These are phyloP conservation scores for Termitomyces sp. DNA, from an alignment of 768 basidiomycete species.

Conservation along the genomic window DNA sequence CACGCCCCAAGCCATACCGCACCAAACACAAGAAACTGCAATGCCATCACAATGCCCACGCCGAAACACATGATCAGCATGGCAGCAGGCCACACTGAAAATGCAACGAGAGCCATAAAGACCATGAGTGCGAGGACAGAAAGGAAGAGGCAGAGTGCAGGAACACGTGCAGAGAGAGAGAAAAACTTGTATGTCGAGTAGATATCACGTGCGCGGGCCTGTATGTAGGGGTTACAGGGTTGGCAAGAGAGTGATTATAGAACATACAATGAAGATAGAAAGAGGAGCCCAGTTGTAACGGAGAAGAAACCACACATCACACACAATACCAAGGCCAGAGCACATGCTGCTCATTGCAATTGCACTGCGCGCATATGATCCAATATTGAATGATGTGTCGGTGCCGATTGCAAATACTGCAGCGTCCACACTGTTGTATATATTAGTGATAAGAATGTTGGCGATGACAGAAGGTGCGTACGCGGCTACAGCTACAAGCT, in stretches of 20 bases:
- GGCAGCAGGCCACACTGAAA: constrained; percentile 56
- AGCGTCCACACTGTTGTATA: constrained; percentile 34
- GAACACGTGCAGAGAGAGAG: constrained; percentile 58
- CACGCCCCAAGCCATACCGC: constrained; percentile 29
- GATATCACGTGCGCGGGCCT: constrained; percentile 50
- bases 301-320: constrained; percentile 63
- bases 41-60: constrained; percentile 52
- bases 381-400: constrained; percentile 45
- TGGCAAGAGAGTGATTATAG: background rate
- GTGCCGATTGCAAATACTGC: constrained; percentile 62
- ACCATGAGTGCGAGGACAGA: constrained; percentile 53
- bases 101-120: constrained; percentile 60
- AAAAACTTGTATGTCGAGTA: constrained; percentile 66
- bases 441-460: background rate
- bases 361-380: constrained; percentile 39
- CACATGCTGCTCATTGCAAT: constrained; percentile 55
- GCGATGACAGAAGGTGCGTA: constrained; percentile 19
- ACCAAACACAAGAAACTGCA: constrained; percentile 66
- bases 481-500: constrained; percentile 62
- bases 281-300: constrained; percentile 51
- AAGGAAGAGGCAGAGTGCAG: constrained; percentile 53
- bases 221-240: background rate
- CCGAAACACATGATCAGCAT: constrained; percentile 54
- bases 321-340: constrained; percentile 60
- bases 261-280: constrained; percentile 45